phyloP scores from a whole-genome alignment of 2,329 filamentous ascomycete genomes.

The Ceratocystis cubensis region DNA sequence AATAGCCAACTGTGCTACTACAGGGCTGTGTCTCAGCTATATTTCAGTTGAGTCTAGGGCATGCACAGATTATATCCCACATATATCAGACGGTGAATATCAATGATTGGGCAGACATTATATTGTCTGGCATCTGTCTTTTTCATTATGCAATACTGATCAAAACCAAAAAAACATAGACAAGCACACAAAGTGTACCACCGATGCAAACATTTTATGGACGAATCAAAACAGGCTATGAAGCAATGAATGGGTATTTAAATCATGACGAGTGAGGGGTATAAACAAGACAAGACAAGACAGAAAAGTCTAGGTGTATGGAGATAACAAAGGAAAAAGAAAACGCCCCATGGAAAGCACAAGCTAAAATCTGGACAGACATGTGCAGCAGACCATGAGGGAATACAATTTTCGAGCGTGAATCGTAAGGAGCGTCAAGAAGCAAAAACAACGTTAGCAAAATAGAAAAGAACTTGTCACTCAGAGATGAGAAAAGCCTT shows the following conservation, averaged over 20 bases:
- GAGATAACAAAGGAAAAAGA: not conserved
- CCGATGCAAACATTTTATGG: not conserved
- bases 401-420: not conserved
- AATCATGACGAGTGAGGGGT: not conserved
- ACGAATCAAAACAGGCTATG: not conserved
- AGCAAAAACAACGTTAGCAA: not conserved
- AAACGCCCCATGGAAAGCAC: not conserved
- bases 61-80: not conserved
- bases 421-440: not conserved
- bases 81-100: slow-evolving; percentile 6
- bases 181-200: not conserved
- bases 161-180: not conserved
- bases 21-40: not conserved
- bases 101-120: slow-evolving; percentile 5
- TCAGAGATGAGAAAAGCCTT: not conserved
- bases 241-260: not conserved
- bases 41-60: not conserved
- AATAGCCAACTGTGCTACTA: not conserved
- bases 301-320: slow-evolving; percentile 1
- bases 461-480: not conserved
- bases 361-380: not conserved
- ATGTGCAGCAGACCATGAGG: not conserved
- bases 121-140: not conserved
- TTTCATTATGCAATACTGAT: not conserved
- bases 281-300: slow-evolving; percentile 5